Evolutionary conservation across 2,329 filamentous ascomycete genomes (phyloP).

Genomic region (Chlorencoelia australis): DNA sequence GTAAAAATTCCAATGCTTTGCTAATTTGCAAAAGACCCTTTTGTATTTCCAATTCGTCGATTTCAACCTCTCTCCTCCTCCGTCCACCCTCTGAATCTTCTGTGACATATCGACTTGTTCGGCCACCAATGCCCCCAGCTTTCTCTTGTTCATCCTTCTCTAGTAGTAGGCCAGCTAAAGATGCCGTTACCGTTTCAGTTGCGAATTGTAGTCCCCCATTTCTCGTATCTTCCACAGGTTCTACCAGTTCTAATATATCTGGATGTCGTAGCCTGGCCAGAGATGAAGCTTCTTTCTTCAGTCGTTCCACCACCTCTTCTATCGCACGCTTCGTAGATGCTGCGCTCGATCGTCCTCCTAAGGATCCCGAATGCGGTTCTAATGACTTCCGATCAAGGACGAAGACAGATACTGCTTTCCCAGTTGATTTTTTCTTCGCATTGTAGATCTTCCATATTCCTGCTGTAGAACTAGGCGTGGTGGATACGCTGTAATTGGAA

Average conservation of each 20-base stretch:
- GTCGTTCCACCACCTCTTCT: slow-evolving; percentile 81
- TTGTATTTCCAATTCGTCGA: slow-evolving; percentile 95
- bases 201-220: slow-evolving; percentile 91
- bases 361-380: slow-evolving; percentile 54
- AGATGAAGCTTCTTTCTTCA: slow-evolving; percentile 86
- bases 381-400: slow-evolving; percentile 86
- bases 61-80: slow-evolving; percentile 72
- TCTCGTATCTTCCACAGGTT: slow-evolving; percentile 90
- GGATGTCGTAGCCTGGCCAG: slow-evolving; percentile 84
- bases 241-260: slow-evolving; percentile 81
- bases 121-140: slow-evolving; percentile 54
- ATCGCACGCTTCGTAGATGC: slow-evolving; percentile 67
- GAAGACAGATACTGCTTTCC: slow-evolving; percentile 82
- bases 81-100: slow-evolving; percentile 67
- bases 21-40: slow-evolving; percentile 89
- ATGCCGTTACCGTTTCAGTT: slow-evolving; percentile 83
- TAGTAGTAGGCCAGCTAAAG: slow-evolving; percentile 68
- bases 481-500: slow-evolving; percentile 77
- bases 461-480: slow-evolving; percentile 64
- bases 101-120: slow-evolving; percentile 69
- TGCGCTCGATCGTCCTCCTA: slow-evolving; percentile 52
- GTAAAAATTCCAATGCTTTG: slow-evolving; percentile 89
- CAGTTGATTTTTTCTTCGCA: slow-evolving; percentile 91
- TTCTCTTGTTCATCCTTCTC: slow-evolving; percentile 86
- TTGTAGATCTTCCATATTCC: slow-evolving; percentile 98